Evolutionary conservation across 1,284 basidiomycete genomes (phyloP), one percentile per base, ranked within the genome.

Genomic region (Butyriboletus appendiculatus): DNA sequence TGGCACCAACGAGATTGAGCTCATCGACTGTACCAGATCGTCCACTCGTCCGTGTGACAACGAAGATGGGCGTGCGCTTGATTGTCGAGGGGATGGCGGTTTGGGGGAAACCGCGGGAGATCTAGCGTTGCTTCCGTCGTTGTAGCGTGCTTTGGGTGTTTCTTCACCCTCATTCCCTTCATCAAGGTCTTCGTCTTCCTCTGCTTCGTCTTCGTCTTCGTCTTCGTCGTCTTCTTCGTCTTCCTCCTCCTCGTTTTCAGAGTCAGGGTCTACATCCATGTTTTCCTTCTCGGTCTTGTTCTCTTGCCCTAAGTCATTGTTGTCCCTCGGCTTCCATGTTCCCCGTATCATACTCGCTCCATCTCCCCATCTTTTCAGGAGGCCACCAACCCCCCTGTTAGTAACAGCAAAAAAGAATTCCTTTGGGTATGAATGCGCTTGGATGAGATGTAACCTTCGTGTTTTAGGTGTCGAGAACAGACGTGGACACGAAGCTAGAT

Each of bases 381-480:
- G 72, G 1, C 85, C 88, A 10, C 89, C 90, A 9, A 95, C 83
- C 22, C 93, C 93, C 68, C 91, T 92, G 69, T 94, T 92, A 10
- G 90, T 93, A 41, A 96, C 86, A 22, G 86, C 82, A 69, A 95
- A 96, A 72, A 92, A 95, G 71, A 87, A 96, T 62, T 93, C 81
- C 67, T 88, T 87, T 1, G 94, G 94, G 64, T 89, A 96, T 40
- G 78, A 80, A 64, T 96, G 94, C 18, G 79, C 82, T 63, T 87
- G 79, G 49, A 96, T 91, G 43, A 96, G 79, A 73, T 96, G 94
- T 44, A 90, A 75, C 15, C 94, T 76, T 11, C 94, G 81, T 15
- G 81, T 75, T 72, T 93, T 94, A 2, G 94, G 94, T 0, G 82
- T 87, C 7, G 73, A 65, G 67, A 94, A 96, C n/a, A 75, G 62